Percentiles rank a stretch among this genome's conserved stretches.
phyloP scores from a whole-genome alignment of 116 monocot species.

The Posidonia oceanica region DNA sequence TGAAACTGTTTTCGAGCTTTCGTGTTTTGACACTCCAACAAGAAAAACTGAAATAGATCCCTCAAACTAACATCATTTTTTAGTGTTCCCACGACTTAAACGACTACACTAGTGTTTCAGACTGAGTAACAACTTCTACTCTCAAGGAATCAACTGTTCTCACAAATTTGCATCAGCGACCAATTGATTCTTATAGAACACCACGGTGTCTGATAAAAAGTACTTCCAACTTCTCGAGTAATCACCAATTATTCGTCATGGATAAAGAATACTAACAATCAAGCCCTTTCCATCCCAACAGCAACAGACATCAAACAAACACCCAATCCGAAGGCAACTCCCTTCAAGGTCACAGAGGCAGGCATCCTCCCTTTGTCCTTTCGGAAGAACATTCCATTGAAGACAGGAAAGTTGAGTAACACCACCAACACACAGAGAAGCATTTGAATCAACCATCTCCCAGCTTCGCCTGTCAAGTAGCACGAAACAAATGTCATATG shows the following conservation, averaged over 20 bases:
- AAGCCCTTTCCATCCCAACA: slow-evolving; percentile 1
- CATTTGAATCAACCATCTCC: slow-evolving; percentile 20
- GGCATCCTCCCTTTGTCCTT: slow-evolving; percentile 36
- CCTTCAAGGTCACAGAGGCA: slow-evolving; percentile 13
- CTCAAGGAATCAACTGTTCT: too few relatives aligned
- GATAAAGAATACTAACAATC: background rate
- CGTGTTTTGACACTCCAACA: too few relatives aligned
- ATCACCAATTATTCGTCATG: background rate
- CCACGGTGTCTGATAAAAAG: too few relatives aligned
- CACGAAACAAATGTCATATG: background rate
- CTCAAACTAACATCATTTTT: too few relatives aligned
- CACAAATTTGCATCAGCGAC: too few relatives aligned
- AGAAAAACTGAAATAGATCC: too few relatives aligned
- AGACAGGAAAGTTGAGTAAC: slow-evolving; percentile 33
- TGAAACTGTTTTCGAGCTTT: too few relatives aligned
- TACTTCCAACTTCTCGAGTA: too few relatives aligned
- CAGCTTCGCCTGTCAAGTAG: background rate
- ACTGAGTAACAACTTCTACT: too few relatives aligned
- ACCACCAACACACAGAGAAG: slow-evolving; percentile 22
- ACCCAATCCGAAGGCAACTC: slow-evolving; percentile 12
- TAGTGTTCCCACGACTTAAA: too few relatives aligned
- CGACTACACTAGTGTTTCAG: too few relatives aligned
- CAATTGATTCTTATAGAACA: too few relatives aligned
- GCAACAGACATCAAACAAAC: slow-evolving; percentile 1
- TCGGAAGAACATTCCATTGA: slow-evolving; percentile 31